Percentiles rank a stretch among this genome's conserved stretches.
Conservation (phyloP, 2,329 filamentous ascomycete genomes). For the Lasiodiplodia sp. region DNA sequence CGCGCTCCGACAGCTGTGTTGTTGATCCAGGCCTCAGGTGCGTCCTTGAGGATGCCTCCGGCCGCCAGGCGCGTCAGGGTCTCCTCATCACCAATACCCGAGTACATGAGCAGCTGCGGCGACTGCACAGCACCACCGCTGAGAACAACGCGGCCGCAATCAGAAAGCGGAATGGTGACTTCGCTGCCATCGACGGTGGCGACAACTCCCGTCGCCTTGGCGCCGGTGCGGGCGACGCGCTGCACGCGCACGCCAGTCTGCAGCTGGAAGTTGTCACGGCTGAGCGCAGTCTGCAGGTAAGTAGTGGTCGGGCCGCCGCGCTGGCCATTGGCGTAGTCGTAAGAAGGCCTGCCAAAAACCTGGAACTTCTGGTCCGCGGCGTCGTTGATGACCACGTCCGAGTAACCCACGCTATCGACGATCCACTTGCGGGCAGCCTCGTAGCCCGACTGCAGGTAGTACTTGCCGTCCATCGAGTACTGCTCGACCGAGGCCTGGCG, state of each 20-base stretch:
- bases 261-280: conserved; percentile 37
- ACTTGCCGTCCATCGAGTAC: conserved; percentile 55
- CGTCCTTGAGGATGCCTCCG: conserved; percentile 45
- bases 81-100: conserved; percentile 45
- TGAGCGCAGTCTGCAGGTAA: conserved; percentile 59
- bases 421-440: conserved; percentile 59
- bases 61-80: conserved; percentile 39
- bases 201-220: conserved; percentile 53
- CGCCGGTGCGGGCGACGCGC: conserved; percentile 52
- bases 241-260: conserved; percentile 53
- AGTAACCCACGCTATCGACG: conserved; percentile 57
- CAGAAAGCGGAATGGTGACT: conserved; percentile 40
- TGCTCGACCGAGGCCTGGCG: conserved; percentile 54
- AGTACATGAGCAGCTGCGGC: conserved; percentile 47
- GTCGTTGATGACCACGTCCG: conserved; percentile 57
- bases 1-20: conserved; percentile 58
- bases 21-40: conserved; percentile 56
- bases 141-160: conserved; percentile 45
- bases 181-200: conserved; percentile 44
- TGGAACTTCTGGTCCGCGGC: conserved; percentile 54
- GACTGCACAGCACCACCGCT: conserved; percentile 45
- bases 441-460: conserved; percentile 58
- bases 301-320: conserved; percentile 58
- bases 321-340: conserved; percentile 58
- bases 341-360: conserved; percentile 59